These are phyloP conservation scores for Phytophthora capsici DNA, from an alignment of 352 stramenopile species.

Conservation along the genomic window DNA sequence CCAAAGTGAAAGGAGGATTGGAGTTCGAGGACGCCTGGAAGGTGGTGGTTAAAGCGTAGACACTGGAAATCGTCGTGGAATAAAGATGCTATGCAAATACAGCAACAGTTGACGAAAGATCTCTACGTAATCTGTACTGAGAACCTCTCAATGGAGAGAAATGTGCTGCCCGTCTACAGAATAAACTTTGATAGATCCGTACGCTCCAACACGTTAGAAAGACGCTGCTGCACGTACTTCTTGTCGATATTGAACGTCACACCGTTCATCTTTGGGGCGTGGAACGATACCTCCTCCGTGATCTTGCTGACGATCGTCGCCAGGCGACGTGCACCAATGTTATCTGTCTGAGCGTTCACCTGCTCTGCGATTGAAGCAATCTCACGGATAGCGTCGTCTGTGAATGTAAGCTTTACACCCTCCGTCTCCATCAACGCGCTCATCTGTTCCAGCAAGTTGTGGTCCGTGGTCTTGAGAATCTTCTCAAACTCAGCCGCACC, in stretches of 20 bases:
- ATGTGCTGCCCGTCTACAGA: conserved; percentile 68
- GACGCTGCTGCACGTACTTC: conserved; percentile 92
- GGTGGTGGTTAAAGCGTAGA: conserved; percentile 18
- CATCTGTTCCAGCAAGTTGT: conserved; percentile 97
- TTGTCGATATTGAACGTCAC: conserved; percentile 92
- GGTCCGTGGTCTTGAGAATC: conserved; percentile 96
- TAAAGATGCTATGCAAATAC: conserved; percentile 1
- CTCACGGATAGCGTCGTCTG: conserved; percentile 96
- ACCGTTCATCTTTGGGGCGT: conserved; percentile 92
- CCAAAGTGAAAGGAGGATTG: conserved; percentile 38
- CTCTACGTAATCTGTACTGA: conserved; percentile 19
- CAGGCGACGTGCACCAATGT: conserved; percentile 97
- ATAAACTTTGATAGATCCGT: conserved; percentile 98
- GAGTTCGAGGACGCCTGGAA: conserved; percentile 51
- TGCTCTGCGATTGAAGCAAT: conserved; percentile 95
- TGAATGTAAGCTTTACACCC: conserved; percentile 94
- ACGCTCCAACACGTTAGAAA: conserved; percentile 94
- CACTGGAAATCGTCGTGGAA: background rate
- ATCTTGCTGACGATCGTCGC: conserved; percentile 98
- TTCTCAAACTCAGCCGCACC: conserved; percentile 98
- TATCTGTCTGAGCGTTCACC: conserved; percentile 96
- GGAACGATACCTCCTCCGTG: conserved; percentile 98
- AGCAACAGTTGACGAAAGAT: conserved; percentile 1
- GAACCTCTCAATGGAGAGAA: no score
- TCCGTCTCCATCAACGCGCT: conserved; percentile 97